phyloP scores from a whole-genome alignment of 164 flowering plant species.

The Vitis rupestris region DNA sequence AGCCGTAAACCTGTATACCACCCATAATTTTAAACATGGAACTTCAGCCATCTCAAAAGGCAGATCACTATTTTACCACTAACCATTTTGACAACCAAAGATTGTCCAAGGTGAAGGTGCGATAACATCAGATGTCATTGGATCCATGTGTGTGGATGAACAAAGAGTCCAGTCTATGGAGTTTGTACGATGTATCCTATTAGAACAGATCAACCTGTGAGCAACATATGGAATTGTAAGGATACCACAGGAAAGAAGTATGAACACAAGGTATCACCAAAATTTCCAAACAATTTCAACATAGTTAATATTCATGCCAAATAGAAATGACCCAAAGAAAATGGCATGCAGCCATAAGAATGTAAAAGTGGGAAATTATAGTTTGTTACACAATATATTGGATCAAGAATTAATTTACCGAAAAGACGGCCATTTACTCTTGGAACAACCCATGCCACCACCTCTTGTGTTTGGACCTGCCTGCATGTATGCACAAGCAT shows the following conservation, averaged over 20 bases:
- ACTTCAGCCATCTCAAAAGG: conserved; percentile 5
- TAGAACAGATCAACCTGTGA: conserved; percentile 47
- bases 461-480: conserved; percentile 34
- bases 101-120: conserved; percentile 94
- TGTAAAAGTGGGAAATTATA: background rate
- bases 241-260: background rate
- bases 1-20: conserved; percentile 66
- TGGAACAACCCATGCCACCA: conserved; percentile 27
- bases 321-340: background rate
- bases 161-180: conserved; percentile 66
- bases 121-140: conserved; percentile 69
- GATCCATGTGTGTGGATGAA: conserved; percentile 50
- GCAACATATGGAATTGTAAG: conserved; percentile 8
- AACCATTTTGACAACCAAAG: conserved; percentile 94
- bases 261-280: too few species aligned
- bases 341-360: background rate
- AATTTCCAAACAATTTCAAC: background rate
- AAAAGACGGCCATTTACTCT: conserved; percentile 56
- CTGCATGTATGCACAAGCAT: conserved; percentile 27
- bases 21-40: background rate
- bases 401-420: conserved; percentile 37
- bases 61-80: conserved; percentile 25
- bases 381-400: background rate
- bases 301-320: background rate
- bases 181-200: conserved; percentile 22